Percentiles rank a stretch among this genome's conserved stretches.
These are phyloP conservation scores for Sechiopsis laciniata DNA, from an alignment of 306 rosid genomes.

Conservation along the genomic window DNA sequence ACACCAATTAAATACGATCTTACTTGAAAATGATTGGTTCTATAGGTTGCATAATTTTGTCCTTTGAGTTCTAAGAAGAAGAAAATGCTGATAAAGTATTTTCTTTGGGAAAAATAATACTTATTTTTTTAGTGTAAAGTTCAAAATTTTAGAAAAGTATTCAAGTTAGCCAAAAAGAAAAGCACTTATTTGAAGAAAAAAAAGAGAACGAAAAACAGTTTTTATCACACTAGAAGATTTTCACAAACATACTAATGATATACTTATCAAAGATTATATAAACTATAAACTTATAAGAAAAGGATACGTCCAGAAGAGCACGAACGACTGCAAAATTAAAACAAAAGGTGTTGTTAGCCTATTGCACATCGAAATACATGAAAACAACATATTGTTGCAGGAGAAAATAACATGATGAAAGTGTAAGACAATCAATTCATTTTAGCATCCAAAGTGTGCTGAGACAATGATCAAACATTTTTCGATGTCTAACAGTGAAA, in stretches of 20 bases:
- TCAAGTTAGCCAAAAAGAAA: no score
- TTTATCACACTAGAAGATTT: neutral
- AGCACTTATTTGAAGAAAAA: neutral
- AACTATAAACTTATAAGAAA: slow-evolving; percentile 14
- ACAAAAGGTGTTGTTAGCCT: slow-evolving; percentile 11
- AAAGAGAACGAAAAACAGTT: neutral
- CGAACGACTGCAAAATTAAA: slow-evolving; percentile 72
- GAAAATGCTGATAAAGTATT: neutral
- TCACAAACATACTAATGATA: neutral
- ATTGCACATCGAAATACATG: neutral
- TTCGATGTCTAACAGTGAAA: neutral
- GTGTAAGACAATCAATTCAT: neutral
- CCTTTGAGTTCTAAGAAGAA: no score
- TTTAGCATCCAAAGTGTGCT: no score
- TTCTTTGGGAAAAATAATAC: neutral
- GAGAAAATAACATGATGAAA: neutral
- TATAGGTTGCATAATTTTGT: no score
- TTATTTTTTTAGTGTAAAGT: neutral
- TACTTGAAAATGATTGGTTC: no score
- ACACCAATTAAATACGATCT: no score
- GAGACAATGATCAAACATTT: slow-evolving; percentile 4
- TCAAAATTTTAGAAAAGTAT: neutral
- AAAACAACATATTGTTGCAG: neutral
- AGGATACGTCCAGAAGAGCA: slow-evolving; percentile 99
- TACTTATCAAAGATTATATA: neutral